phyloP scores from a whole-genome alignment of 306 rosid species.

The Gillenia trifoliata region DNA sequence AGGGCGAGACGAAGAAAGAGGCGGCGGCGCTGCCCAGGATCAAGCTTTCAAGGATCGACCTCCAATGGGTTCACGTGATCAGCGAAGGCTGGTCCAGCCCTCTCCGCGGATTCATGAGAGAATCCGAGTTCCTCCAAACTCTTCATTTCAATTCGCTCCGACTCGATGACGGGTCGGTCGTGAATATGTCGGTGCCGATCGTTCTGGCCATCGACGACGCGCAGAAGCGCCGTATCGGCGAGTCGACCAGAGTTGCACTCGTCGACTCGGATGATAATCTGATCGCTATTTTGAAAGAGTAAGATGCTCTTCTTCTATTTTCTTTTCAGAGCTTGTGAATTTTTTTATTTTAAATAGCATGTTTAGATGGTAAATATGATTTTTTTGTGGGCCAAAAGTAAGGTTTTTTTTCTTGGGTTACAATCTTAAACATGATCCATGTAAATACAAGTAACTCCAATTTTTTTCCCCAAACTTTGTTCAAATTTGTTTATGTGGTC shows the following conservation, averaged over 20 bases:
- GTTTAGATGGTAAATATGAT: no score
- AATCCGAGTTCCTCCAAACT: constrained; percentile 99
- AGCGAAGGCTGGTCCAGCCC: constrained; percentile 99
- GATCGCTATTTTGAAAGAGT: constrained; percentile 84
- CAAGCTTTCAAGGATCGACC: constrained; percentile 62
- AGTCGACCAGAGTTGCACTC: constrained; percentile 68
- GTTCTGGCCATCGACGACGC: constrained; percentile 85
- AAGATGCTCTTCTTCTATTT: constrained; percentile 13
- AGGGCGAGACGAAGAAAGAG: constrained; percentile 52
- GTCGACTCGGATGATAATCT: constrained; percentile 55
- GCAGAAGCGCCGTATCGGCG: constrained; percentile 66
- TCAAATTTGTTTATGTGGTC: neutral
- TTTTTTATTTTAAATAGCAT: neutral
- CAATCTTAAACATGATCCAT: neutral
- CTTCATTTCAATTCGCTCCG: constrained; percentile 97
- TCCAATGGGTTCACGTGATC: constrained; percentile 86
- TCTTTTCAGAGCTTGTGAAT: neutral
- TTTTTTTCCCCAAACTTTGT: neutral
- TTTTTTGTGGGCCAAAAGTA: neutral
- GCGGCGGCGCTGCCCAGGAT: constrained; percentile 63
- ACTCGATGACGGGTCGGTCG: constrained; percentile 66
- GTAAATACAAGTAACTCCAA: neutral
- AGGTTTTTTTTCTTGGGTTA: neutral
- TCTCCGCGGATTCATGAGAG: constrained; percentile 83
- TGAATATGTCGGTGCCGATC: constrained; percentile 93